phyloP scores from a whole-genome alignment of 2,329 filamentous ascomycete species.

The Calonectria naviculata region DNA sequence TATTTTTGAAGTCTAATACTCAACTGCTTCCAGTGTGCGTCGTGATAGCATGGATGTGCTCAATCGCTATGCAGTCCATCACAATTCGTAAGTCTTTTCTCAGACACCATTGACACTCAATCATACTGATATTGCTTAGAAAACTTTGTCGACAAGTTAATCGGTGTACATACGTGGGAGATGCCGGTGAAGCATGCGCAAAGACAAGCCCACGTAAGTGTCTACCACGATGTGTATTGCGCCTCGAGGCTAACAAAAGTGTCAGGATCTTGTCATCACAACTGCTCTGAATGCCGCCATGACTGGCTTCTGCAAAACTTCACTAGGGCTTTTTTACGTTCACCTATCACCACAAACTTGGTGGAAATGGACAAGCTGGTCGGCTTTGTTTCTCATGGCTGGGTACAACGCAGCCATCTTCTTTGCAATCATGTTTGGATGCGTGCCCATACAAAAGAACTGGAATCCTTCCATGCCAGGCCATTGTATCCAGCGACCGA shows the following conservation, averaged over 20 bases:
- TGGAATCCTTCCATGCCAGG: conserved; percentile 42
- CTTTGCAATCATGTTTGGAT: conserved; percentile 45
- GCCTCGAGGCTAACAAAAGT: conserved; percentile 40
- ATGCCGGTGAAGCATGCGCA: conserved; percentile 22
- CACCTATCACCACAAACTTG: background rate
- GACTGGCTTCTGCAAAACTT: background rate
- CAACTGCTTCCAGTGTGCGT: conserved; percentile 9
- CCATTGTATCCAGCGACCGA: conserved; percentile 54
- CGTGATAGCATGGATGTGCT: background rate
- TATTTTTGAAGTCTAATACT: background rate
- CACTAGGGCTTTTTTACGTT: background rate
- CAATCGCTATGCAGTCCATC: background rate
- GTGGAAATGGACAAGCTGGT: conserved; percentile 1
- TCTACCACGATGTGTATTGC: conserved; percentile 13
- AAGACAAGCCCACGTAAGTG: conserved; percentile 12
- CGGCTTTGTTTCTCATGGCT: background rate
- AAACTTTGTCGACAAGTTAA: conserved; percentile 20
- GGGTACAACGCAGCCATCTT: conserved; percentile 31
- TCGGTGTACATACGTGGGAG: conserved; percentile 30
- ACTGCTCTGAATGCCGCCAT: conserved; percentile 44
- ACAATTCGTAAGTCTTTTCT: background rate
- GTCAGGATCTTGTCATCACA: conserved; percentile 39
- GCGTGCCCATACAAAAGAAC: conserved; percentile 13
- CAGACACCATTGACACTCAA: no score
- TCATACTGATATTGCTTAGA: background rate